These are phyloP conservation scores for Jamesozyma jinghongensis DNA, from an alignment of 805 yeast species.

Conservation along the genomic window DNA sequence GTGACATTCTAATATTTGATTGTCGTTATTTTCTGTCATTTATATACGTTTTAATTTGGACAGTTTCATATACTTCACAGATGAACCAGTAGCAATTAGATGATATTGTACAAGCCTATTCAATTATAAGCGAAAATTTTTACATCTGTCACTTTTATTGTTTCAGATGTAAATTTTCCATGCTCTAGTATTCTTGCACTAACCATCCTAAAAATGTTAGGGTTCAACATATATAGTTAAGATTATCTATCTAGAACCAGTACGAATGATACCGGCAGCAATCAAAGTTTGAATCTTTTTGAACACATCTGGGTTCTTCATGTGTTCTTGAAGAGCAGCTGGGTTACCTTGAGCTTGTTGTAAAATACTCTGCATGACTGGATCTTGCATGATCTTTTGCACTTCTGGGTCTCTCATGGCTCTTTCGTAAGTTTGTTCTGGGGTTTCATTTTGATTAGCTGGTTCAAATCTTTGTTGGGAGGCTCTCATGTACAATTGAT, in stretches of 20 bases:
- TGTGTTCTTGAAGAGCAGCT: conserved; percentile 93
- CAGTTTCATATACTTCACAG: no score
- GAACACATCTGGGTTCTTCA: conserved; percentile 90
- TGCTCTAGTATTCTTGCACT: no score
- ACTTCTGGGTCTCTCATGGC: conserved; percentile 91
- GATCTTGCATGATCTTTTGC: conserved; percentile 79
- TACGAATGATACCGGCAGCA: conserved; percentile 95
- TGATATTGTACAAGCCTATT: no score
- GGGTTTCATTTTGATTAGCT: conserved; percentile 72
- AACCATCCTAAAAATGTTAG: no score
- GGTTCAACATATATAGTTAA: no score
- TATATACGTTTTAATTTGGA: no score
- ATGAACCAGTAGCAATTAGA: no score
- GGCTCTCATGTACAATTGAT: conserved; percentile 71
- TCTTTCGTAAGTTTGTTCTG: conserved; percentile 89
- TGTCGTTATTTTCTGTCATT: no score
- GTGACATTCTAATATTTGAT: no score
- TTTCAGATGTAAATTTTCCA: no score
- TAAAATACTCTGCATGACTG: conserved; percentile 91
- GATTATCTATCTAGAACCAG: conserved; percentile 40
- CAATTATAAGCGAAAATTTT: no score
- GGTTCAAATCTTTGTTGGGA: conserved; percentile 70
- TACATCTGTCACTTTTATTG: no score
- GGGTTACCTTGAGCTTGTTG: conserved; percentile 93
- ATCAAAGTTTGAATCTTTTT: conserved; percentile 81